Evolutionary conservation across 495 filamentous ascomycete species (phyloP), one percentile per base, ranked within the genome.

Genomic region (Penicillium pulvis): DNA sequence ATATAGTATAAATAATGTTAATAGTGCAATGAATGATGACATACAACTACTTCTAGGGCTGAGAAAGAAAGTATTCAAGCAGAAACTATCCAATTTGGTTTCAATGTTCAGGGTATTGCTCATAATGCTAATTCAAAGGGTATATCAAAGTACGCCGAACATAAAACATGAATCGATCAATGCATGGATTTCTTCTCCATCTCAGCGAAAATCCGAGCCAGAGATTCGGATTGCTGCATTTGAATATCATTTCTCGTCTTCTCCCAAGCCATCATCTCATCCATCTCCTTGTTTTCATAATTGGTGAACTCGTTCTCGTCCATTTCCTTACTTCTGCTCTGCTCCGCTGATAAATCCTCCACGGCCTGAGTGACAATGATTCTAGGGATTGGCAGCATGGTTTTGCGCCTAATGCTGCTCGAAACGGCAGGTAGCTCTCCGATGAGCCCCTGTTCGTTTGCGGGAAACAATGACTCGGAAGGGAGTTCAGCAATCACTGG

Each of bases 241-340:
- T 54, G 57, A 57, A 60, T 56, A 43, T 45, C 51, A 30, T 57
- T 53, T 11, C 54, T 50, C n/a, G 57, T 60, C 35, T 60, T 35
- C 5, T 58, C 55, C 61, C 61, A 60, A 12, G 36, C 35, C 30
- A 57, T 19, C 9, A 46, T 39, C 17, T 60, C 50, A 51, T 60
- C 44, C 46, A 60, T 51, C 39, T 55, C 61, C 5, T 42, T 30
- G n/a, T n/a, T 57, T 30, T 57, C 57, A 43, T 54, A 19, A 14
- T 14, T 45, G 14, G 12, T 12, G 14, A 43, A 39, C 3, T 48
- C 44, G n/a, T 44, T 39, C 19, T 48, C 44, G n/a, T 44, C 45
- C 19, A 39, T 31, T 23, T 39, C 16, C 45, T n/a, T 54, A 50
- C 26, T 51, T 47, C 33, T 33, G 49, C 3, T 26, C 12, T 49